These are phyloP conservation scores for Phaeotremella skinneri DNA, from an alignment of 768 basidiomycete species.

Conservation along the genomic window DNA sequence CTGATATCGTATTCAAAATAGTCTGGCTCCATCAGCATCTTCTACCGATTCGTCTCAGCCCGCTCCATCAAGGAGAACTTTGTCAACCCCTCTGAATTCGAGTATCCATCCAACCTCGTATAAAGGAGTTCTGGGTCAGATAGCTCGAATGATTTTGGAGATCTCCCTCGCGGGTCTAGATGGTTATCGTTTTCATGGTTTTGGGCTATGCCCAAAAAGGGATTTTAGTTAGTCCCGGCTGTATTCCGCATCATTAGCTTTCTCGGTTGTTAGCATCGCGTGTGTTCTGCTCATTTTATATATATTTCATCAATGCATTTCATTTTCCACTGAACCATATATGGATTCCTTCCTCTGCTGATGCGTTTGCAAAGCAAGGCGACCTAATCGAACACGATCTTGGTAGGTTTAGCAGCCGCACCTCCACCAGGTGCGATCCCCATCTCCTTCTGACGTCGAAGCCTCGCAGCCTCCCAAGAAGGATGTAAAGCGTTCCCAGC, in stretches of 20 bases:
- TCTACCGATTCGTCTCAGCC: slow-evolving; percentile 67
- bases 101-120: slow-evolving; percentile 82
- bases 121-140: no score
- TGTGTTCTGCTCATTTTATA: no score
- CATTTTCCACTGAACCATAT: not conserved
- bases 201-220: no score
- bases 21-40: slow-evolving; percentile 77
- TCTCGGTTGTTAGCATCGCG: no score
- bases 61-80: slow-evolving; percentile 98
- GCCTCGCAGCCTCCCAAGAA: slow-evolving; percentile 92
- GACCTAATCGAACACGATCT: slow-evolving; percentile 62
- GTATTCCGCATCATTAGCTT: no score
- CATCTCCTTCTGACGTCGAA: slow-evolving; percentile 59
- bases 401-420: slow-evolving; percentile 72
- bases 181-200: no score
- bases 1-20: no score
- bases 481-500: slow-evolving; percentile 68
- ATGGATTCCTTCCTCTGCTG: no score
- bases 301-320: not conserved
- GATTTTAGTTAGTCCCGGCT: no score
- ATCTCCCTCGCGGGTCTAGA: no score
- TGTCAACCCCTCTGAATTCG: slow-evolving; percentile 71
- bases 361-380: not conserved
- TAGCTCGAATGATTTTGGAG: no score
- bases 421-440: slow-evolving; percentile 56